Evolutionary conservation across 2,329 filamentous ascomycete species (phyloP), one percentile per base, ranked within the genome.

Genomic region (Talaromyces verruculosus): DNA sequence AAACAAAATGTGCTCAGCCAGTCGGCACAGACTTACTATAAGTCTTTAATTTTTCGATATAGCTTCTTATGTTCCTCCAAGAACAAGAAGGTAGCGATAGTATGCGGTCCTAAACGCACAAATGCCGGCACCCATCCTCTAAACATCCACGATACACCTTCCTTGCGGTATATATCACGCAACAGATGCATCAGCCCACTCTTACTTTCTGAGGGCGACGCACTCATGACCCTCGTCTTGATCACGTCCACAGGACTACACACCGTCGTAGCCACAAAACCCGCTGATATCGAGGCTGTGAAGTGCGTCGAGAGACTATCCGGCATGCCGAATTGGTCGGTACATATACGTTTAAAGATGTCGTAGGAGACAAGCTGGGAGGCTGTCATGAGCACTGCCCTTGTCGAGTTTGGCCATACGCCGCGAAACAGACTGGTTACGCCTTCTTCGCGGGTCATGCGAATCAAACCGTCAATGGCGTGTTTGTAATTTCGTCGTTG

Each of bases 381-480:
- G 5, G 87, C 83, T 0, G 87, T 89, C 87, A 89, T 89, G 64
- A 89, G 81, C n/a, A 88, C 81, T 1, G 87, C 87, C 57, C 87
- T 80, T 19, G 84, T 83, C 37, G 84, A 85, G 73, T 89, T 89
- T 2, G 87, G 86, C 82, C 84, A 87, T 2, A 89, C 85, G 45
- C 87, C 95, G 65, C 93, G 87, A 83, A 96, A 97, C 72, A 96
- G 85, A 73, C 87, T 90, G 64, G 80, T 77, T 22, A 88, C 75
- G 2, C 95, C 95, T 80, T 99, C 95, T 70, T 92, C 88, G 65
- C 89, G 86, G n/a, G 89, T 85, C 91, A 98, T 97, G 69, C 92
- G 88, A 30, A 91, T 80, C 72, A 98, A 83, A 33, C 95, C 95
- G 75, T 98, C 89, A 58, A 97, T 78, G 2, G 93, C 95, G 77